These are phyloP conservation scores for Brassica incana DNA, from an alignment of 345 rosid species.

Conservation along the genomic window DNA sequence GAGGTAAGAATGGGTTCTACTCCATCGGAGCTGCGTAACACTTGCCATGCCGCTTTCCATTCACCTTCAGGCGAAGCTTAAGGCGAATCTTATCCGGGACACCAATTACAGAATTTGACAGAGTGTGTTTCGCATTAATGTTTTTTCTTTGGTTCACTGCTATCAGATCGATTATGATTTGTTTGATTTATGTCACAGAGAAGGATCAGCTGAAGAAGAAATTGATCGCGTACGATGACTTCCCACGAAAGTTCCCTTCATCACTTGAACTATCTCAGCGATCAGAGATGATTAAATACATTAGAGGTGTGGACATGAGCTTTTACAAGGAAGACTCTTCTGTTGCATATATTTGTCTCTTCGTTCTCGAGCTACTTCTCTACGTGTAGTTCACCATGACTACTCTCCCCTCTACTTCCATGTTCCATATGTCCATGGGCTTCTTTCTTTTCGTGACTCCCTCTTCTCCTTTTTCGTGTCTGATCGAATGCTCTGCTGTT, in stretches of 20 bases:
- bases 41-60: background rate
- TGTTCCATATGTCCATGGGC: slow-evolving; percentile 77
- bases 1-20: background rate
- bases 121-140: background rate
- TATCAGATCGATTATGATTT: background rate
- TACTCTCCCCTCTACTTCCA: slow-evolving; percentile 46
- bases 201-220: slow-evolving; percentile 58
- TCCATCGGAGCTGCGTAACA: background rate
- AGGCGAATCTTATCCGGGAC: no score
- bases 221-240: slow-evolving; percentile 56
- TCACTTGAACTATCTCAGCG: no score
- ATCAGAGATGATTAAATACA: slow-evolving; percentile 3
- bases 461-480: background rate
- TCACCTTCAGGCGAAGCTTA: background rate
- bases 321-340: slow-evolving; percentile 67
- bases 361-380: slow-evolving; percentile 32
- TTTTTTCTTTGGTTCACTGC: background rate
- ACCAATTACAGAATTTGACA: no score
- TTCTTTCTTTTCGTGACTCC: slow-evolving; percentile 94
- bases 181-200: slow-evolving; percentile 41
- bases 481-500: background rate
- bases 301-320: slow-evolving; percentile 89
- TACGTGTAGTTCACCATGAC: slow-evolving; percentile 55
- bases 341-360: slow-evolving; percentile 54
- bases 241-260: slow-evolving; percentile 51